Base-by-base conservation (phyloP, 495 filamentous ascomycete genomes). In the Aspergillus campestris region DNA sequence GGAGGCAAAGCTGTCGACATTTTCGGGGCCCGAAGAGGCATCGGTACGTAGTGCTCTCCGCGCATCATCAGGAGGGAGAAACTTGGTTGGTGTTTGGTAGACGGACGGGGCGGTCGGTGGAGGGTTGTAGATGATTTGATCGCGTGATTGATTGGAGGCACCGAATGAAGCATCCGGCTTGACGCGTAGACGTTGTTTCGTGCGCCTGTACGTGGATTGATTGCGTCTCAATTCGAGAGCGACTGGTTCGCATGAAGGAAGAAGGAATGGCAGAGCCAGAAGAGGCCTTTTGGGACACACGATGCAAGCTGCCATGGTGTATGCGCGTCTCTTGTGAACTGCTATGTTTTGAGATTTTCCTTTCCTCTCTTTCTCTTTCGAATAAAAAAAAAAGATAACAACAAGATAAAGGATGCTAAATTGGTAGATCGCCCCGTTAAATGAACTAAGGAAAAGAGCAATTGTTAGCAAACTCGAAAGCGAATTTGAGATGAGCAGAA, bases 101-200 rank as follows among this genome's bases (percentile, higher is more conserved):
- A 89, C 82, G 13, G 80, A 86, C 2, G 94, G 78, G 0, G 79
- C 76, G 30, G 87, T 80, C n/a, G 90, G 83, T 6, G 92, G 92
- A 34, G 92, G 92, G 69, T 96, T 97, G 82, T 84, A 90, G 67
- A 98, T 81, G 62, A 97, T 87, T 53, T 87, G 75, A 51, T 82
- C 72, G 45, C 66, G 55, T 5, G 53, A 24, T 34, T 75, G 64
- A 24, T 69, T 57, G 31, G 64, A 51, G 13, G 65, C 52, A 42
- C 76, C 70, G 67, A 87, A 91, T 43, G 84, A 83, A 8, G 78
- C 71, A 65, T 89, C 82, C 24, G 83, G 83, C 44, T 82, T 79
- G 53, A 89, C 73, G 49, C 79, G 79, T 49, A 90, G 78, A 9
- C 80, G 75, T 66, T 82, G 80, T 62, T 80, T 83, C 35, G 80